These are phyloP conservation scores for Reticulomyxa filosa DNA, from an alignment of 78 protist species.

Conservation along the genomic window DNA sequence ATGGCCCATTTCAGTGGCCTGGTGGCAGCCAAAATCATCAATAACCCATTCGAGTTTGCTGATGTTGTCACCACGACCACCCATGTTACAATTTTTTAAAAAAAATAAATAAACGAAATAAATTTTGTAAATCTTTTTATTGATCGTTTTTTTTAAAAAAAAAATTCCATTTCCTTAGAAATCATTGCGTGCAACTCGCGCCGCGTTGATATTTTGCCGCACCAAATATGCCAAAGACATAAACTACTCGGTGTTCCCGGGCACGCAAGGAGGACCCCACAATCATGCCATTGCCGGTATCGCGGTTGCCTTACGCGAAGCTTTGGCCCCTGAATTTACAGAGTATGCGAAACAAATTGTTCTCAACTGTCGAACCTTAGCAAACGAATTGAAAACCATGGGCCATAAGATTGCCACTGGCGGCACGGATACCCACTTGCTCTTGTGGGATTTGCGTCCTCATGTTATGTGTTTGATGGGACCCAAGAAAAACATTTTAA, in stretches of 20 bases:
- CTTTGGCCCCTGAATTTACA: constrained; percentile 33
- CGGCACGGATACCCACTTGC: constrained; percentile 52
- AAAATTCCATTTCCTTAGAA: background rate
- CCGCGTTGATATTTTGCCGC: constrained; percentile 59
- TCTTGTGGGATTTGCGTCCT: constrained; percentile 38
- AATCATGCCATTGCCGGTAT: constrained; percentile 57
- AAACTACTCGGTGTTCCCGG: constrained; percentile 59
- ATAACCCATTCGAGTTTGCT: constrained; percentile 35
- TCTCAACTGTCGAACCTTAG: background rate
- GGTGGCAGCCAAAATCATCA: constrained; percentile 39
- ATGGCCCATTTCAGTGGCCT: constrained; percentile 59
- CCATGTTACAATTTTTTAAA: too few relatives aligned
- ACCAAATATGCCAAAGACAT: constrained; percentile 1
- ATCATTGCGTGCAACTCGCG: constrained; percentile 12
- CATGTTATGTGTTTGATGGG: too few relatives aligned
- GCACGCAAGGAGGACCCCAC: constrained; percentile 75
- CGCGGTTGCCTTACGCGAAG: constrained; percentile 34
- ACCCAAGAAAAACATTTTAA: too few relatives aligned
- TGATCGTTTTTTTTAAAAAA: background rate
- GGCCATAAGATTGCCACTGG: constrained; percentile 42
- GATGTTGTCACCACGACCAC: constrained; percentile 73
- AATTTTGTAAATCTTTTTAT: background rate
- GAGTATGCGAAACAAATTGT: constrained; percentile 37
- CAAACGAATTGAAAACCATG: background rate
- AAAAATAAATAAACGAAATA: too few relatives aligned